Conservation (phyloP, 2,329 filamentous ascomycete species). For the Hypocrella siamensis region DNA sequence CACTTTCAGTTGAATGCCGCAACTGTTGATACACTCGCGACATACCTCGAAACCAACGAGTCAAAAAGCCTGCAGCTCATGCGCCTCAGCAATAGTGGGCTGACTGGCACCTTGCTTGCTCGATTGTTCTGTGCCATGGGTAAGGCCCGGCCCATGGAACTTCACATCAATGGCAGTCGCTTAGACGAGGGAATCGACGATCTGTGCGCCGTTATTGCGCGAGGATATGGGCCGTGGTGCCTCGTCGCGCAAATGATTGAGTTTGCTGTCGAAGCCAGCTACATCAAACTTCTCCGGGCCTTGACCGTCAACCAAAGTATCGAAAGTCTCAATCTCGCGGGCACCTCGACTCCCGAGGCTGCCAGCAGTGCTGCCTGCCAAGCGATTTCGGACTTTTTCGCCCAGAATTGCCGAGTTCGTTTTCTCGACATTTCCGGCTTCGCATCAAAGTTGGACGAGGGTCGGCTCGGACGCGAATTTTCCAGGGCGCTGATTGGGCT, state of each 20-base stretch:
- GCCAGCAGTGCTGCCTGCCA: constrained; percentile 29
- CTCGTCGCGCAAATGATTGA: constrained; percentile 43
- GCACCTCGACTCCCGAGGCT: constrained; percentile 32
- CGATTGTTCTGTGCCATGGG: constrained; percentile 35
- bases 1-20: constrained; percentile 28
- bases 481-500: constrained; percentile 32
- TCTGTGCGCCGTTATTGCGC: constrained; percentile 29
- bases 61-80: constrained; percentile 27
- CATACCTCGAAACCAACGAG: constrained; percentile 25
- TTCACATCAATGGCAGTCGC: constrained; percentile 35
- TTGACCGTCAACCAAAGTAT: constrained; percentile 34
- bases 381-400: constrained; percentile 33
- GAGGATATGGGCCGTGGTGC: constrained; percentile 30
- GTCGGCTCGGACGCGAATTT: constrained; percentile 36
- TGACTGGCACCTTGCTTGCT: constrained; percentile 33
- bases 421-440: constrained; percentile 42
- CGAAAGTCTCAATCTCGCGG: constrained; percentile 35
- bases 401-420: constrained; percentile 32
- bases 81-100: constrained; percentile 33
- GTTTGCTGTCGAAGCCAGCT: constrained; percentile 34
- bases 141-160: constrained; percentile 27
- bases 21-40: constrained; percentile 29
- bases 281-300: constrained; percentile 32
- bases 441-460: constrained; percentile 40
- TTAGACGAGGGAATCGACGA: constrained; percentile 36